phyloP scores from a whole-genome alignment of 1,284 basidiomycete species.

The Papiliotrema fonsecae region DNA sequence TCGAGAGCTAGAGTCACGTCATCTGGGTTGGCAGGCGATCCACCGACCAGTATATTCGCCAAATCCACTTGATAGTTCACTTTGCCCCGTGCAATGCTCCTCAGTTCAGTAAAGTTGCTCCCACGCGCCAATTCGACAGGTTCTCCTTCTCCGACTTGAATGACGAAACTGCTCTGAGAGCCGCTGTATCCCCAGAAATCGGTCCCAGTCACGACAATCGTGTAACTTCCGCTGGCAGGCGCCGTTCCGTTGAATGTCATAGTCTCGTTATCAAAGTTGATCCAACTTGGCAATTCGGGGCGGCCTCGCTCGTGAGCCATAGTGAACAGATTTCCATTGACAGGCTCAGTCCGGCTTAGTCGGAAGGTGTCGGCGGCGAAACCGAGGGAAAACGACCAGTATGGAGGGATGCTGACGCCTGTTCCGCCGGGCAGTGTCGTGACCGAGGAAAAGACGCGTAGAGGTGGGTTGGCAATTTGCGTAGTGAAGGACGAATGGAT shows the following conservation, averaged over 20 bases:
- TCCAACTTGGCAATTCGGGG: conserved; percentile 51
- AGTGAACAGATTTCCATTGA: conserved; percentile 46
- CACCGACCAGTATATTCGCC: conserved; percentile 28
- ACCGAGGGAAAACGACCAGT: conserved; percentile 55
- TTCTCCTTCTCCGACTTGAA: conserved; percentile 41
- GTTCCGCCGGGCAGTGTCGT: conserved; percentile 33
- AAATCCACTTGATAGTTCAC: conserved; percentile 33
- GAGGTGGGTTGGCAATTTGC: conserved; percentile 40
- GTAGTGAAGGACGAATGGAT: conserved; percentile 40
- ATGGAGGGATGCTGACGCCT: conserved; percentile 46
- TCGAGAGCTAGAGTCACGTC: conserved; percentile 35
- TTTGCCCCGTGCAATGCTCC: conserved; percentile 26
- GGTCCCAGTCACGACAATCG: conserved; percentile 45
- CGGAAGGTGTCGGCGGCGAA: conserved; percentile 49
- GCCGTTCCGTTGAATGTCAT: conserved; percentile 54
- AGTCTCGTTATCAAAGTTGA: conserved; percentile 52
- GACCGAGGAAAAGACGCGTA: conserved; percentile 40
- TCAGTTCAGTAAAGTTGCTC: conserved; percentile 21
- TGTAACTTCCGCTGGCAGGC: conserved; percentile 44
- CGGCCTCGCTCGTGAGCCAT: conserved; percentile 46
- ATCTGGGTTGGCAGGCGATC: conserved; percentile 23
- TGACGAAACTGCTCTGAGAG: conserved; percentile 45
- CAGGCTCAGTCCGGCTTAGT: conserved; percentile 41
- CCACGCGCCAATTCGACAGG: conserved; percentile 25
- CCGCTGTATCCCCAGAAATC: conserved; percentile 47